These are phyloP conservation scores for Rhizopogon parksii DNA, from an alignment of 1,284 basidiomycete species.

Conservation along the genomic window DNA sequence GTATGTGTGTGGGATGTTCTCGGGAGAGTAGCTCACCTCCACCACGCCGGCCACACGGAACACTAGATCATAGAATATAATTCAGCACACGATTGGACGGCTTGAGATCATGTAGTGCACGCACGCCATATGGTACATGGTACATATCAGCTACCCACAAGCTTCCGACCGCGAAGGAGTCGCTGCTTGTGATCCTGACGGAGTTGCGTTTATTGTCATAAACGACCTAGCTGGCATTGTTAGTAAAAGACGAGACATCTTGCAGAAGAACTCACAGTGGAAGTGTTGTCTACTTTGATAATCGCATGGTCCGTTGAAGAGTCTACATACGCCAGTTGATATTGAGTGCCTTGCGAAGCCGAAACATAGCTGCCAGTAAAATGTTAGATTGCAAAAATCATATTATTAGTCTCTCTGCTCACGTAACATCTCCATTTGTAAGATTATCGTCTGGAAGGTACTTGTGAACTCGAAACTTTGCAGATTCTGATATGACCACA, in stretches of 20 bases:
- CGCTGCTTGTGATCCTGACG: constrained; percentile 56
- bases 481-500: constrained; percentile 13
- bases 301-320: constrained; percentile 55
- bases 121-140: constrained; percentile 63
- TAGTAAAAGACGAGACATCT: neutral
- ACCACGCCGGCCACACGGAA: constrained; percentile 69
- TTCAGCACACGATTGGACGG: neutral
- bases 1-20: neutral
- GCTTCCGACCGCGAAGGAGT: constrained; percentile 55
- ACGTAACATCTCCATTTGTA: constrained; percentile 65
- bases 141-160: constrained; percentile 61
- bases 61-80: constrained; percentile 35
- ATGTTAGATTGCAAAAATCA: neutral
- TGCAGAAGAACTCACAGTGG: constrained; percentile 32
- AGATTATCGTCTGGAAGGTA: constrained; percentile 53
- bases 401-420: constrained; percentile 11
- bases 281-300: constrained; percentile 66
- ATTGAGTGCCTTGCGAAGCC: constrained; percentile 38
- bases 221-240: constrained; percentile 19
- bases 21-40: constrained; percentile 20
- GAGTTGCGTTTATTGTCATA: constrained; percentile 66
- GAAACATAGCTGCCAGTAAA: constrained; percentile 45
- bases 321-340: constrained; percentile 56
- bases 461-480: neutral
- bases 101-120: constrained; percentile 10